phyloP scores from a whole-genome alignment of 2,329 filamentous ascomycete species.

The Trichoderma sp. region DNA sequence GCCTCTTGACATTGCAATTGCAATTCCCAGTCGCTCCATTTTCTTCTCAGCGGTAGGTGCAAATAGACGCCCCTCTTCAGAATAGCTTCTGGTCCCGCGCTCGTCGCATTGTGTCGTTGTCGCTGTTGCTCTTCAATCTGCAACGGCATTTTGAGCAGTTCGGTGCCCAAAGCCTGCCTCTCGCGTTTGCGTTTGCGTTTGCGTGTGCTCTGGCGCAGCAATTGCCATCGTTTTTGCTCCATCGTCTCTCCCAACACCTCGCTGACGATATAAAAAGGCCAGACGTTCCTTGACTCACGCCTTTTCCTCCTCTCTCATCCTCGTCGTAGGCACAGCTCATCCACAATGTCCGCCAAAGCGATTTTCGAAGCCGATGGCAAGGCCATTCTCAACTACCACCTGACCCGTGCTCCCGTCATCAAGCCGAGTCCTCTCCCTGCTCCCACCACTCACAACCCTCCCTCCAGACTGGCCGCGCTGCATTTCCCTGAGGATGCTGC shows the following conservation, averaged over 20 bases:
- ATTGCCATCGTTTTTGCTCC: background rate
- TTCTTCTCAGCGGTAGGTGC: conserved; percentile 11
- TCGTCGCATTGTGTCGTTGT: background rate
- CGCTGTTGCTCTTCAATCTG: background rate
- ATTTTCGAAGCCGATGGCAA: conserved; percentile 99
- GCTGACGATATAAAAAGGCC: conserved; percentile 23
- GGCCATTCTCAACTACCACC: conserved; percentile 99
- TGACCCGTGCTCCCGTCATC: conserved; percentile 95
- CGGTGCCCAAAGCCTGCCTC: conserved; percentile 5
- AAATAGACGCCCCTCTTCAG: background rate
- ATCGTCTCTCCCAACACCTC: conserved; percentile 4
- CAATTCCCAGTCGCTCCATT: conserved; percentile 7
- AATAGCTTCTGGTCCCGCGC: background rate
- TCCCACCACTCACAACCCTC: conserved; percentile 85
- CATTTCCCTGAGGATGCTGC: conserved; percentile 89
- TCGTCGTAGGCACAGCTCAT: conserved; percentile 34
- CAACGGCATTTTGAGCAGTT: background rate
- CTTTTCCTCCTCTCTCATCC: conserved; percentile 14
- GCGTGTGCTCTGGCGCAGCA: background rate
- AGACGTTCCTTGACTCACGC: conserved; percentile 4
- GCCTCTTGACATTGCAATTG: conserved; percentile 17
- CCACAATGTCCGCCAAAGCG: conserved; percentile 70
- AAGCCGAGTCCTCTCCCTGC: conserved; percentile 92
- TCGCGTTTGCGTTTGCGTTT: background rate
- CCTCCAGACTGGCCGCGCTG: conserved; percentile 86